phyloP scores from a whole-genome alignment of 495 filamentous ascomycete species.

The Aspergillus hancockii region DNA sequence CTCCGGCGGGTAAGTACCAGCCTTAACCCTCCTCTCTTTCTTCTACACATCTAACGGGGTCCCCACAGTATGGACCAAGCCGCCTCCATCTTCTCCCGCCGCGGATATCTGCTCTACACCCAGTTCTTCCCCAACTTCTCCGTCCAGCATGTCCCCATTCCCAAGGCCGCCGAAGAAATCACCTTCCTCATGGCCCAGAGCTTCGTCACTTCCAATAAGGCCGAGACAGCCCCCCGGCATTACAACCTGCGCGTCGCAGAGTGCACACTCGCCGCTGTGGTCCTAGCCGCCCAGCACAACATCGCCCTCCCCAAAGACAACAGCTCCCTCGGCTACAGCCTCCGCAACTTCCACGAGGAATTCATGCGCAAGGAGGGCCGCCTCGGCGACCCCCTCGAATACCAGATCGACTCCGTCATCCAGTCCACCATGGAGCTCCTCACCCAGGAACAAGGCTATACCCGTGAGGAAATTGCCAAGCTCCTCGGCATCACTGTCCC shows the following conservation, averaged over 20 bases:
- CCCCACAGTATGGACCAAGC: slow-evolving; percentile 81
- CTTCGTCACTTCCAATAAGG: slow-evolving; percentile 91
- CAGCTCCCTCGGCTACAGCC: slow-evolving; percentile 78
- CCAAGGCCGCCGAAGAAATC: slow-evolving; percentile 76
- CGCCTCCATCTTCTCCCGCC: slow-evolving; percentile 89
- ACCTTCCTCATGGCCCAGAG: slow-evolving; percentile 93
- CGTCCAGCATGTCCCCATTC: slow-evolving; percentile 79
- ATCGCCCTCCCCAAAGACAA: slow-evolving; percentile 75
- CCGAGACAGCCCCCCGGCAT: slow-evolving; percentile 85
- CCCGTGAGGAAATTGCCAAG: slow-evolving; percentile 79
- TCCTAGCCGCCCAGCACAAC: slow-evolving; percentile 59
- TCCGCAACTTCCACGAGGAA: slow-evolving; percentile 82
- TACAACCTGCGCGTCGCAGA: slow-evolving; percentile 98
- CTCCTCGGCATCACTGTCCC: slow-evolving; percentile 66
- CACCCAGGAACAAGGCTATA: slow-evolving; percentile 78
- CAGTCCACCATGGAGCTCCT: slow-evolving; percentile 63
- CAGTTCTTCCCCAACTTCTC: slow-evolving; percentile 81
- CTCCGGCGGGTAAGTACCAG: slow-evolving; percentile 73
- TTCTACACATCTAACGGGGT: slow-evolving; percentile 2
- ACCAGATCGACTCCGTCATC: slow-evolving; percentile 70
- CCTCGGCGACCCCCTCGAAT: slow-evolving; percentile 54
- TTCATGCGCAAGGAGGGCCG: slow-evolving; percentile 68
- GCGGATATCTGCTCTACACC: slow-evolving; percentile 85
- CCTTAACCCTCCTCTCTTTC: background rate
- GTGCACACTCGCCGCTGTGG: slow-evolving; percentile 84